These are phyloP conservation scores for Silene vulgaris DNA, from an alignment of 179 eudicot genomes.

Conservation along the genomic window DNA sequence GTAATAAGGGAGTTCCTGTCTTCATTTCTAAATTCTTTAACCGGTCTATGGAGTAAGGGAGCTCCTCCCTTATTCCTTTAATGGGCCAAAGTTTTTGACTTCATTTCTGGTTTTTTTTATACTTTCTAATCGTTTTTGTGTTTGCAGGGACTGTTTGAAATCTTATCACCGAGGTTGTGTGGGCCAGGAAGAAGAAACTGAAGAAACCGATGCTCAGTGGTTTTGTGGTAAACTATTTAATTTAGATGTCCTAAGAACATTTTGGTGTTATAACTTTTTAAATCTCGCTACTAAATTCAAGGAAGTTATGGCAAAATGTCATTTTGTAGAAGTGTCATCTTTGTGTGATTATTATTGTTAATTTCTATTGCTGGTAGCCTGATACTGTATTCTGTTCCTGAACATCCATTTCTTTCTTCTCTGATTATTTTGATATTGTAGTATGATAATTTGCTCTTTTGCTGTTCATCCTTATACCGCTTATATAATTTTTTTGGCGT, in stretches of 20 bases:
- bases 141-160: constrained; percentile 39
- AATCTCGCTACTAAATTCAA: neutral
- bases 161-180: constrained; percentile 39
- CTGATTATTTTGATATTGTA: too few species aligned
- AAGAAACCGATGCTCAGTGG: constrained; percentile 29
- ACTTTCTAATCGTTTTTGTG: neutral
- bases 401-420: too few species aligned
- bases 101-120: neutral
- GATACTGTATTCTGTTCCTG: too few species aligned
- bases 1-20: neutral
- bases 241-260: neutral
- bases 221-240: constrained; percentile 35
- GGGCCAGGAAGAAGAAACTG: constrained; percentile 29
- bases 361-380: too few species aligned
- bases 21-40: neutral
- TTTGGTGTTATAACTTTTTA: neutral
- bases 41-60: neutral
- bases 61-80: neutral
- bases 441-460: too few species aligned
- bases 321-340: neutral
- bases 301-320: neutral
- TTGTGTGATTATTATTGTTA: too few species aligned
- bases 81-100: neutral
- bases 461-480: too few species aligned
- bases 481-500: too few species aligned